Evolutionary conservation across 306 rosid species (phyloP).

Genomic region (Pueraria montana): DNA sequence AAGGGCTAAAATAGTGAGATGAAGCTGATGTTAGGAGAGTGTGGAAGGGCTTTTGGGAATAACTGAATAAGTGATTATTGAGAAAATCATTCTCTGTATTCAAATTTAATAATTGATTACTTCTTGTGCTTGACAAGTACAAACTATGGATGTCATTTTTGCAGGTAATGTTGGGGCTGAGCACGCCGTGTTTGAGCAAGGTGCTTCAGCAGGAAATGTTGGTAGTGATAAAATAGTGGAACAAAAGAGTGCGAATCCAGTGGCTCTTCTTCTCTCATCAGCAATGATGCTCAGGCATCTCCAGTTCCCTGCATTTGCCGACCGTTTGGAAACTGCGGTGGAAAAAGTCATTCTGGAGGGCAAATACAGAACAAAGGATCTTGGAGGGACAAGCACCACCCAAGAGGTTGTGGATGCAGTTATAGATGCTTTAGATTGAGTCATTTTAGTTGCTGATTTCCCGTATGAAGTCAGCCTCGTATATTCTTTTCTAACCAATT

Average conservation of each 20-base stretch:
- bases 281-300: conserved; percentile 98
- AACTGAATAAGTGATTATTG: conserved; percentile 24
- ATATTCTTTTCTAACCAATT: conserved; percentile 43
- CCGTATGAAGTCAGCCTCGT: conserved; percentile 31
- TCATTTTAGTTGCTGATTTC: conserved; percentile 25
- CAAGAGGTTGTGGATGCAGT: conserved; percentile 87
- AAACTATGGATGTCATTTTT: conserved; percentile 16
- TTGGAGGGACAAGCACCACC: conserved; percentile 78
- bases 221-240: conserved; percentile 68
- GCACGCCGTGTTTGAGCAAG: conserved; percentile 93
- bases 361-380: conserved; percentile 75
- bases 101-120: too few species aligned
- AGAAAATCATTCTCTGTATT: background rate
- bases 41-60: background rate
- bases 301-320: conserved; percentile 91
- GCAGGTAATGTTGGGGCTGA: conserved; percentile 91
- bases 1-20: background rate
- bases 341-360: conserved; percentile 72
- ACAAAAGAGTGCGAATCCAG: conserved; percentile 83
- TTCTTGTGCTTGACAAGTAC: background rate
- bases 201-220: conserved; percentile 91
- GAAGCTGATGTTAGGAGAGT: background rate
- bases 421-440: conserved; percentile 67
- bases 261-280: conserved; percentile 85
- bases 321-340: conserved; percentile 87